Evolutionary conservation across 345 rosid genomes (phyloP).

Genomic region (Citrus medica): DNA sequence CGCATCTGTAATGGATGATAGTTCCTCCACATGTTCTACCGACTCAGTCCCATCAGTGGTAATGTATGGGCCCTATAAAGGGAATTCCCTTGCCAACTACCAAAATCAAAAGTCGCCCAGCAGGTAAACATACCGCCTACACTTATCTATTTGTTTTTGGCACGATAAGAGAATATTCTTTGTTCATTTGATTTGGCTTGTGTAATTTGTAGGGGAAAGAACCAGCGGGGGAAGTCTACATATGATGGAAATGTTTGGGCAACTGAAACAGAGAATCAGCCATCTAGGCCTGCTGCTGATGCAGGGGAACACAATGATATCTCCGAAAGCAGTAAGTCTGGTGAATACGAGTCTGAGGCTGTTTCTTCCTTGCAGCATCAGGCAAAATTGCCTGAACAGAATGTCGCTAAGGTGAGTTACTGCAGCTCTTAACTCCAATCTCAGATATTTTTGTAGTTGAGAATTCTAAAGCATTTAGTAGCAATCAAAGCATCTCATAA

Average conservation of each 20-base stretch:
- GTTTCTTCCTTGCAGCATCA: conserved; percentile 33
- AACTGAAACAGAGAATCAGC: conserved; percentile 40
- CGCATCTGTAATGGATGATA: conserved; percentile 71
- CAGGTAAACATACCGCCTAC: conserved; percentile 39
- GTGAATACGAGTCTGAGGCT: conserved; percentile 44
- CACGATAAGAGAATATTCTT: not conserved
- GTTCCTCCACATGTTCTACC: conserved; percentile 87
- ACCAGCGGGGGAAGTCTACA: conserved; percentile 39
- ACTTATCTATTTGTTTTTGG: not conserved
- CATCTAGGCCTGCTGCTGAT: conserved; percentile 40
- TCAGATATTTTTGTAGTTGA: not conserved
- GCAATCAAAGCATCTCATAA: not conserved
- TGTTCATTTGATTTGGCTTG: conserved; percentile 11
- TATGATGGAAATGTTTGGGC: conserved; percentile 40
- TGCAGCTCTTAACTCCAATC: conserved; percentile 1
- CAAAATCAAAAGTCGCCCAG: conserved; percentile 46
- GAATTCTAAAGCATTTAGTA: not conserved
- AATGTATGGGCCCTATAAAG: conserved; percentile 56
- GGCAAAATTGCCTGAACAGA: conserved; percentile 35
- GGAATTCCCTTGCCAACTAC: conserved; percentile 36
- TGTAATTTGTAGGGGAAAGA: conserved; percentile 46
- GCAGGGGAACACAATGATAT: conserved; percentile 35
- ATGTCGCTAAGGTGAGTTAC: conserved; percentile 41
- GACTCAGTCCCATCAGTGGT: conserved; percentile 70
- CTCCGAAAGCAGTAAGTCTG: conserved; percentile 41